These are phyloP conservation scores for Lathyrus oleraceus DNA, from an alignment of 306 rosid species.

Conservation along the genomic window DNA sequence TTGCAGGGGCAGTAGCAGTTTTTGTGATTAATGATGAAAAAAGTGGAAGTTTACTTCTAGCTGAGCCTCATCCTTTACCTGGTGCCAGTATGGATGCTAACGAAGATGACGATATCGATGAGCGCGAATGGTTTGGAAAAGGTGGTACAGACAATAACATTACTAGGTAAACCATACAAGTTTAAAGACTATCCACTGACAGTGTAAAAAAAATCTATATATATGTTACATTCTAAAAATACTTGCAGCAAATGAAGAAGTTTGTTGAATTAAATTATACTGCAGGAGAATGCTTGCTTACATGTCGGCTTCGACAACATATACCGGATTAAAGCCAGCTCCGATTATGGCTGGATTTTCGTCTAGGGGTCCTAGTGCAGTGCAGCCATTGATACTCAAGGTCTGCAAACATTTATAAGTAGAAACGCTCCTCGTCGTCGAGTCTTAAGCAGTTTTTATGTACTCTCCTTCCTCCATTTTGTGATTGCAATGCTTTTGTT, in stretches of 20 bases:
- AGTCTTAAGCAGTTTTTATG: too few species aligned
- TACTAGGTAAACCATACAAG: constrained; percentile 40
- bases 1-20: constrained; percentile 63
- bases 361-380: constrained; percentile 61
- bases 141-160: constrained; percentile 38
- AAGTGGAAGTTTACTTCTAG: constrained; percentile 38
- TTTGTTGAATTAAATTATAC: background rate
- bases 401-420: constrained; percentile 14
- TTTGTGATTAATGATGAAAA: constrained; percentile 43
- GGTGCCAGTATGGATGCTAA: constrained; percentile 31
- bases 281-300: constrained; percentile 55
- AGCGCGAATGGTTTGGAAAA: constrained; percentile 31
- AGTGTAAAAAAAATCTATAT: background rate
- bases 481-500: background rate
- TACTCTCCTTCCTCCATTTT: background rate
- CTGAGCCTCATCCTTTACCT: constrained; percentile 57
- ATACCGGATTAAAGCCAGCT: constrained; percentile 51
- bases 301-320: constrained; percentile 45
- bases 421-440: background rate
- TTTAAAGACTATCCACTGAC: background rate
- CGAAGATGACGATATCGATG: constrained; percentile 9
- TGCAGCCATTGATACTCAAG: constrained; percentile 61
- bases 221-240: background rate
- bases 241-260: background rate
- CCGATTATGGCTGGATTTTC: constrained; percentile 70